Conservation (phyloP, 163 green algal species). For the Coccomyxa subellipsoidea region DNA sequence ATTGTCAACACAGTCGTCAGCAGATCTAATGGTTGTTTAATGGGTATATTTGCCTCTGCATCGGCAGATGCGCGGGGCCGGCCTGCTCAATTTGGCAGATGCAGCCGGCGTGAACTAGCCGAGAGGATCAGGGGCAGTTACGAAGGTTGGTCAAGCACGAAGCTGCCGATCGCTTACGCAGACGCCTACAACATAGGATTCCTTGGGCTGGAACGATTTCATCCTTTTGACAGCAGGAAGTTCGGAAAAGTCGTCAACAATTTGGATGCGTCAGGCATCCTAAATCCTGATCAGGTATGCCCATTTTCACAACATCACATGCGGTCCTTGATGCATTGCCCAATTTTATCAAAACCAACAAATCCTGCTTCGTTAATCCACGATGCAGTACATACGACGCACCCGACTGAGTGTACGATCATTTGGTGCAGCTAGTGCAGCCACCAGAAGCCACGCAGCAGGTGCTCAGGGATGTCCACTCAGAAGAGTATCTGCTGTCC, state of each 20-base stretch:
- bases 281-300: constrained; percentile 15
- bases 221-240: constrained; percentile 80
- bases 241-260: constrained; percentile 55
- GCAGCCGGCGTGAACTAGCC: neutral
- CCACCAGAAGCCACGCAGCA: constrained; percentile 37
- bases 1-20: neutral
- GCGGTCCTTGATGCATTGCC: neutral
- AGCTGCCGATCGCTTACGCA: constrained; percentile 50
- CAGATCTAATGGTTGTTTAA: neutral
- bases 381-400: no score
- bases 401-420: neutral
- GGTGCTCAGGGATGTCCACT: constrained; percentile 61
- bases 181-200: constrained; percentile 67
- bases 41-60: neutral
- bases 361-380: no score
- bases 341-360: neutral
- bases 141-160: neutral
- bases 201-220: constrained; percentile 63
- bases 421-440: constrained; percentile 32
- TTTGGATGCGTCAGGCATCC: constrained; percentile 27
- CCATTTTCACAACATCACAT: neutral
- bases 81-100: neutral
- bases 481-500: constrained; percentile 53
- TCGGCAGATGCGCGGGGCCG: neutral
- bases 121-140: neutral